Evolutionary conservation across 2,329 filamentous ascomycete genomes (phyloP).

Genomic region (Pleomassaria siparia): DNA sequence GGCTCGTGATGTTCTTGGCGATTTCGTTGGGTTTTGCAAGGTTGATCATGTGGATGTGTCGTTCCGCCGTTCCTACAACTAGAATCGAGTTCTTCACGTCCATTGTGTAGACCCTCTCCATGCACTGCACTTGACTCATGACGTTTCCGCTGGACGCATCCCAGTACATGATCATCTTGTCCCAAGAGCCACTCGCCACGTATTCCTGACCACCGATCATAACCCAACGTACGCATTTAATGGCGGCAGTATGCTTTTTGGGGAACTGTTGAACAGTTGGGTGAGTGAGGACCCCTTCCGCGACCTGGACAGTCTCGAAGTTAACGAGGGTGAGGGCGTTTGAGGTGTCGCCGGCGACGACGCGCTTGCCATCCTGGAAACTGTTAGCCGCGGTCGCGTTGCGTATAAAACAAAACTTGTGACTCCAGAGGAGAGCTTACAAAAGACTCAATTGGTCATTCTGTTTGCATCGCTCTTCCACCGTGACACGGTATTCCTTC

Average conservation of each 20-base stretch:
- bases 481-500: not conserved
- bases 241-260: constrained; percentile 56
- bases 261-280: not conserved
- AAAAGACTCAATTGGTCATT: not conserved
- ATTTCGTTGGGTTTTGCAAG: constrained; percentile 84
- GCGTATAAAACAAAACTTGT: not conserved
- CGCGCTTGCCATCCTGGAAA: constrained; percentile 79
- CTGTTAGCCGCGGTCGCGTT: constrained; percentile 13
- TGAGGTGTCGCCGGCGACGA: constrained; percentile 86
- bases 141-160: constrained; percentile 68
- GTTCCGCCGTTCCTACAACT: constrained; percentile 89
- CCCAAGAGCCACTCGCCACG: constrained; percentile 90
- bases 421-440: not conserved
- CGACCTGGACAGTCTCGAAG: too few species aligned
- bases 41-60: constrained; percentile 95
- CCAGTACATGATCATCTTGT: constrained; percentile 91
- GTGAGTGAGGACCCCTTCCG: constrained; percentile 43
- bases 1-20: constrained; percentile 95
- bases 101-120: constrained; percentile 86
- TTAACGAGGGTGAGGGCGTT: constrained; percentile 90
- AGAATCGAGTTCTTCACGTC: constrained; percentile 86
- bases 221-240: constrained; percentile 71
- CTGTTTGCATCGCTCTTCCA: not conserved
- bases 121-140: constrained; percentile 61
- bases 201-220: constrained; percentile 68